A percentile compares a stretch with the other conserved stretches of the same genome.
These are phyloP conservation scores for Haberlea rhodopensis DNA, from an alignment of 257 asterid species.

Conservation along the genomic window DNA sequence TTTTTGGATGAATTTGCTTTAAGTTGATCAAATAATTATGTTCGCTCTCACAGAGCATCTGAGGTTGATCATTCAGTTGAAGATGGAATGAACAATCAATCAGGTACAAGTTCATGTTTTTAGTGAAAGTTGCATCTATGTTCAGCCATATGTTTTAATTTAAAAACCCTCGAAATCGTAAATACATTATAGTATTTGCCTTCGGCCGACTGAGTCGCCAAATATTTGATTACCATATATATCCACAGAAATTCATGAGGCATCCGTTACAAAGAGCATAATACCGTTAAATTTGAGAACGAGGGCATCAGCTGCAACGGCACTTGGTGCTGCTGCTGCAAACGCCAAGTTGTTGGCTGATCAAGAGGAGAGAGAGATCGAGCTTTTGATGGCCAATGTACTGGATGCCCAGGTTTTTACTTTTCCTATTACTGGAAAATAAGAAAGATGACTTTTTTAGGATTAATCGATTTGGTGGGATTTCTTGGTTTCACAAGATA, in stretches of 20 bases:
- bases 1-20: slow-evolving; percentile 20
- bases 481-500: neutral
- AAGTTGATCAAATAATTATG: slow-evolving; percentile 12
- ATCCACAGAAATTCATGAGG: slow-evolving; percentile 39
- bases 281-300: slow-evolving; percentile 65
- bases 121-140: neutral
- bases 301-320: slow-evolving; percentile 88
- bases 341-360: slow-evolving; percentile 85
- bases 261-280: slow-evolving; percentile 40
- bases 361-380: slow-evolving; percentile 86
- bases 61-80: slow-evolving; percentile 41
- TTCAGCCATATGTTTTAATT: neutral
- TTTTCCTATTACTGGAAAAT: slow-evolving; percentile 11
- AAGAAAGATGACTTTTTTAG: neutral
- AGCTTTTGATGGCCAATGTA: slow-evolving; percentile 57
- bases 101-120: slow-evolving; percentile 40
- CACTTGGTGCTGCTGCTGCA: slow-evolving; percentile 90
- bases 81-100: slow-evolving; percentile 33
- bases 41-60: slow-evolving; percentile 35
- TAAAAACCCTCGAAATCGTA: neutral
- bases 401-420: slow-evolving; percentile 79
- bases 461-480: neutral
- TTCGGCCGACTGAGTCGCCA: slow-evolving; percentile 12
- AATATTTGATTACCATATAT: slow-evolving; percentile 11
- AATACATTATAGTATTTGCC: neutral